Percentiles rank a stretch among this genome's conserved stretches.
phyloP scores from a whole-genome alignment of 306 rosid genomes.

The Fagus crenata region DNA sequence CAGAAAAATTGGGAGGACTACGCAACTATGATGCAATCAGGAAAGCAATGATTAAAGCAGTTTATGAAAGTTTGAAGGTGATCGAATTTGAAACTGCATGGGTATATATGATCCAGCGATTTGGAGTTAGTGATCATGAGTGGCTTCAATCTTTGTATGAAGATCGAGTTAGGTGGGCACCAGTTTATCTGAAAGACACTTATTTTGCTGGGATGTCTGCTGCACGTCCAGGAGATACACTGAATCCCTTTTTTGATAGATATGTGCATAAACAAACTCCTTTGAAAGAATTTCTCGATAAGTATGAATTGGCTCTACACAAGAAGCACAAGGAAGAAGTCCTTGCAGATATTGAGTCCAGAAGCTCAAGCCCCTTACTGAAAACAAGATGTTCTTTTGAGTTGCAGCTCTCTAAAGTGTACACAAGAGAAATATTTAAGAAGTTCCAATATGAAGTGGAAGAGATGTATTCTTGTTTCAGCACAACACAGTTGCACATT shows the following conservation, averaged over 20 bases:
- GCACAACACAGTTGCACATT: conserved; percentile 78
- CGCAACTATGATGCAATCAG: conserved; percentile 75
- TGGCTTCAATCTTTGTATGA: conserved; percentile 85
- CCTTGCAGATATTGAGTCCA: conserved; percentile 74
- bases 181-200: conserved; percentile 73
- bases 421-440: conserved; percentile 67
- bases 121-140: conserved; percentile 74
- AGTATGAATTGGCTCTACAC: conserved; percentile 82
- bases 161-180: conserved; percentile 84
- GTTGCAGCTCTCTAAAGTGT: conserved; percentile 75
- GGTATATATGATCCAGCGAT: conserved; percentile 75
- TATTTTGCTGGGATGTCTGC: conserved; percentile 74
- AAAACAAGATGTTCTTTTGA: conserved; percentile 91
- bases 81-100: conserved; percentile 90
- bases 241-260: conserved; percentile 71
- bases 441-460: conserved; percentile 88
- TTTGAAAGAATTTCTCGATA: conserved; percentile 91
- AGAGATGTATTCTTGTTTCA: conserved; percentile 90
- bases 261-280: conserved; percentile 93
- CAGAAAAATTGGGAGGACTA: conserved; percentile 89
- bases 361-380: conserved; percentile 69
- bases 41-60: conserved; percentile 66
- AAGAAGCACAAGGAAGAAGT: conserved; percentile 88
- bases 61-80: conserved; percentile 82
- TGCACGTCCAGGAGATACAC: conserved; percentile 59